A percentile compares a stretch with the other conserved stretches of the same genome.
These are phyloP conservation scores for Penicillium sp. DNA, from an alignment of 2,329 filamentous ascomycete species.

Conservation along the genomic window DNA sequence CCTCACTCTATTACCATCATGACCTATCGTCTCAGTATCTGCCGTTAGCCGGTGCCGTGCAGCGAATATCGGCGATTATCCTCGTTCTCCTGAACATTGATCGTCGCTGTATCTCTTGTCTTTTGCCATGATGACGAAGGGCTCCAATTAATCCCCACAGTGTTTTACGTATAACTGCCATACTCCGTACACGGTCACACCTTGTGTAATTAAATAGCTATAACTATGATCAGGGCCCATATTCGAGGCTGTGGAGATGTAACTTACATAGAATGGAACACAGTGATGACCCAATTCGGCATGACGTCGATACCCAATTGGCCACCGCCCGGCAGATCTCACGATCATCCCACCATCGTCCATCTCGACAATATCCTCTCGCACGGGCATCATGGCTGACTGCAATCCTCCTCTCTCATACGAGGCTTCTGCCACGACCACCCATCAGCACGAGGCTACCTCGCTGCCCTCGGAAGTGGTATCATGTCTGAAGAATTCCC, in stretches of 20 bases:
- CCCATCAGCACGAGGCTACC: constrained; percentile 63
- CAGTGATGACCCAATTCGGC: neutral
- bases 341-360: constrained; percentile 15
- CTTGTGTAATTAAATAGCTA: neutral
- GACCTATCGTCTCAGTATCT: neutral
- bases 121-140: neutral
- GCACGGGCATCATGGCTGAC: constrained; percentile 37
- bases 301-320: constrained; percentile 15
- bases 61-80: neutral
- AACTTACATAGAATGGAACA: too few relatives aligned
- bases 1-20: neutral
- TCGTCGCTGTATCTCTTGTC: neutral
- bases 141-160: neutral
- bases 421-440: constrained; percentile 69
- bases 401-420: constrained; percentile 66
- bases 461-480: constrained; percentile 78
- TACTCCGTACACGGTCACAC: neutral
- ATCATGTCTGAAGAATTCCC: constrained; percentile 86
- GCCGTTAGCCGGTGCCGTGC: neutral
- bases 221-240: neutral
- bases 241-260: neutral
- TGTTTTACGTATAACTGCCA: neutral
- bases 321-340: constrained; percentile 18
- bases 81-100: neutral
- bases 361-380: constrained; percentile 8